Evolutionary conservation across 2,329 filamentous ascomycete genomes (phyloP).

Genomic region (Claviceps cyperi): DNA sequence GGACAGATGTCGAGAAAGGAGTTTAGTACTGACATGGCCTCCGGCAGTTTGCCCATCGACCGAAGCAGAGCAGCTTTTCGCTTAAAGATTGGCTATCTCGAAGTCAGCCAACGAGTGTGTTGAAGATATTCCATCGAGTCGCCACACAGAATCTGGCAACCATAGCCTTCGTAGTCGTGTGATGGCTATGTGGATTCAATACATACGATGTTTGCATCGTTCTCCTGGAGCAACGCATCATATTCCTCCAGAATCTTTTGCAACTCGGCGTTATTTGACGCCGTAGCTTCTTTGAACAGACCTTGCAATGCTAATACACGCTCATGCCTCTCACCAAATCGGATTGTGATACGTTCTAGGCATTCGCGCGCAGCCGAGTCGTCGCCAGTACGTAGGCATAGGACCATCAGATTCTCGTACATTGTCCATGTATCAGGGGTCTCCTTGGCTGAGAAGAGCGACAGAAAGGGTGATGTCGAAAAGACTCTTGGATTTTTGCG

Average conservation of each 20-base stretch:
- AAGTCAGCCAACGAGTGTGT: constrained; percentile 10
- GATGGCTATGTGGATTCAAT: background rate
- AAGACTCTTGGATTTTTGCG: constrained; percentile 37
- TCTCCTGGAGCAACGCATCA: constrained; percentile 55
- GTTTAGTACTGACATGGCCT: constrained; percentile 62
- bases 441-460: constrained; percentile 46
- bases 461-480: constrained; percentile 37
- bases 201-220: constrained; percentile 66
- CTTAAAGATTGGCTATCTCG: constrained; percentile 64
- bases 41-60: constrained; percentile 52
- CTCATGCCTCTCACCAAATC: constrained; percentile 77
- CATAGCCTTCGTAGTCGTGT: too few relatives aligned
- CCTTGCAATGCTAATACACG: constrained; percentile 72
- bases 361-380: constrained; percentile 62
- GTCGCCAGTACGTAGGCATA: constrained; percentile 74
- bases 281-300: constrained; percentile 71
- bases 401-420: constrained; percentile 75
- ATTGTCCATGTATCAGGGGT: constrained; percentile 68
- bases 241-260: constrained; percentile 63
- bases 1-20: constrained; percentile 69
- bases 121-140: too few relatives aligned
- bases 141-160: too few relatives aligned
- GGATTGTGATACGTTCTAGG: constrained; percentile 57
- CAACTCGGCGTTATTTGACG: constrained; percentile 49
- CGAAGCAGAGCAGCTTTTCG: constrained; percentile 67